phyloP scores from a whole-genome alignment of 345 rosid genomes.

The Populus deltoides region DNA sequence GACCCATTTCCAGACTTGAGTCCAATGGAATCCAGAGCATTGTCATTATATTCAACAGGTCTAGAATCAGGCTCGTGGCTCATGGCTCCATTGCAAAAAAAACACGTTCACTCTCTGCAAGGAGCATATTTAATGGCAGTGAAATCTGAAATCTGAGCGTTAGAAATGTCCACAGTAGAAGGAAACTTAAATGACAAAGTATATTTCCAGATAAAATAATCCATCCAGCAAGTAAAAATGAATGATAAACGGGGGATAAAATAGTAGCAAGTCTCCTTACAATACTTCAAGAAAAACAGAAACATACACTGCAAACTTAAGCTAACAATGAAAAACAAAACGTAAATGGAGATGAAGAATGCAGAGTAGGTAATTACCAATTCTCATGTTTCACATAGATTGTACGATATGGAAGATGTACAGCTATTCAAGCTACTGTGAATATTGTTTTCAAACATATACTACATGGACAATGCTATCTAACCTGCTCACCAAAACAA shows the following conservation, averaged over 20 bases:
- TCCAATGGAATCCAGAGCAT: conserved; percentile 32
- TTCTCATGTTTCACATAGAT: conserved; percentile 53
- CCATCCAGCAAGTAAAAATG: neutral
- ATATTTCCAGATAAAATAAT: neutral
- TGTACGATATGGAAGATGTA: conserved; percentile 1
- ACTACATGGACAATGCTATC: conserved; percentile 6
- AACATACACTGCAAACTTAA: neutral
- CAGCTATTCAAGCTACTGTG: conserved; percentile 17
- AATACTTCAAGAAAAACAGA: neutral
- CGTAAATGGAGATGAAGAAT: neutral
- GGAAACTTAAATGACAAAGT: neutral
- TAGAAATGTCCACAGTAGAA: neutral
- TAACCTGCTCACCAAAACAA: conserved; percentile 21
- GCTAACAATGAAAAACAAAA: neutral
- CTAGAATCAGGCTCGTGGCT: conserved; percentile 34
- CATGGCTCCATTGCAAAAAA: conserved; percentile 31
- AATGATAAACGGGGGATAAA: neutral
- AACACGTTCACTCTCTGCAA: conserved; percentile 55
- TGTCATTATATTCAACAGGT: conserved; percentile 30
- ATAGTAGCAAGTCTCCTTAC: neutral
- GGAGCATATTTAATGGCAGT: neutral
- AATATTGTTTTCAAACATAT: conserved; percentile 30
- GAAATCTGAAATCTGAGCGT: conserved; percentile 6
- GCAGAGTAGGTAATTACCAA: conserved; percentile 35
- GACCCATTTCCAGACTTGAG: conserved; percentile 31